These are phyloP conservation scores for Lasiodiplodia sp. DNA, from an alignment of 2,329 filamentous ascomycete species.

Conservation along the genomic window DNA sequence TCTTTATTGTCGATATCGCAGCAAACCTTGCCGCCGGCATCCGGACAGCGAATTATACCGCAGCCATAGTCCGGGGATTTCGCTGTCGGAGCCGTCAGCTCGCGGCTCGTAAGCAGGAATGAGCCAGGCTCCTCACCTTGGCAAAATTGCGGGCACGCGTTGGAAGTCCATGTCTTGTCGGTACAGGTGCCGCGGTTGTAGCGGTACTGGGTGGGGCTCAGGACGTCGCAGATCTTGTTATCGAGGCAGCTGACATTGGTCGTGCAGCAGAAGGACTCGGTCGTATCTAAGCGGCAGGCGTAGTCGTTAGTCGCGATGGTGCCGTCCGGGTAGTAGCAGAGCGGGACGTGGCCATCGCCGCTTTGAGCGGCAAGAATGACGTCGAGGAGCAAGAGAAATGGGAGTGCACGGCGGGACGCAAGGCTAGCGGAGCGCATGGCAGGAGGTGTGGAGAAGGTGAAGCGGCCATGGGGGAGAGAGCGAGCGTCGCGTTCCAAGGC, in stretches of 20 bases:
- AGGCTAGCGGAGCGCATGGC: not conserved
- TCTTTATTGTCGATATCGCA: conserved; percentile 24
- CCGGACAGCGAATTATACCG: conserved; percentile 9
- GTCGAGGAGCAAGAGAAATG: not conserved
- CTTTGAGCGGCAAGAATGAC: not conserved
- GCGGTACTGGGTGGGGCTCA: conserved; percentile 6
- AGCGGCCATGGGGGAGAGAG: not conserved
- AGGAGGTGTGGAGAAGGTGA: not conserved
- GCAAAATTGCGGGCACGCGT: conserved; percentile 23
- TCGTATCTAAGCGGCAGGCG: conserved; percentile 24
- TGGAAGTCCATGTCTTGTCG: conserved; percentile 25
- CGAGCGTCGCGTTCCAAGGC: too few species aligned
- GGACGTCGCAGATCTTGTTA: conserved; percentile 24
- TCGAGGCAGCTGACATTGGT: conserved; percentile 19
- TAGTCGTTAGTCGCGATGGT: conserved; percentile 24
- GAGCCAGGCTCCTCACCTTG: conserved; percentile 1
- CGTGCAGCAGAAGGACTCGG: conserved; percentile 24
- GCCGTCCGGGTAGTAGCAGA: conserved; percentile 28
- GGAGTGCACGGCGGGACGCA: not conserved
- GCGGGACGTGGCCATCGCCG: conserved; percentile 6
- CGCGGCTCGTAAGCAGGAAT: not conserved
- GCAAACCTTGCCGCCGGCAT: conserved; percentile 4
- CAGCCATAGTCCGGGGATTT: conserved; percentile 12
- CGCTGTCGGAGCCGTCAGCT: not conserved
- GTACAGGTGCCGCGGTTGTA: conserved; percentile 28